phyloP scores from a whole-genome alignment of 2,329 filamentous ascomycete species.

The Zelopaecilomyces penicillatus region DNA sequence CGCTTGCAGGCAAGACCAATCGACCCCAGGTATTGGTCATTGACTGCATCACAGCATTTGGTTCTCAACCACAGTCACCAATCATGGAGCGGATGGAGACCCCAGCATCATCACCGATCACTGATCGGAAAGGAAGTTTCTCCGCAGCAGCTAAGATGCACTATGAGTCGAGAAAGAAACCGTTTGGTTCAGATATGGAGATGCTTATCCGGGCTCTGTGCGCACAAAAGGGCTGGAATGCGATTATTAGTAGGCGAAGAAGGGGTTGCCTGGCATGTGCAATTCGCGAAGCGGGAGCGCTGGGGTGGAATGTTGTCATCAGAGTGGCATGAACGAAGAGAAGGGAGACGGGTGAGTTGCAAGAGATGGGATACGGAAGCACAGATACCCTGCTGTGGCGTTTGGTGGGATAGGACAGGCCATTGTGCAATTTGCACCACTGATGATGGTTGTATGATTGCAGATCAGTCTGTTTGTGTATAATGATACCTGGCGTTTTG shows the following conservation, averaged over 20 bases:
- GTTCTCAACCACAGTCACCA: slow-evolving; percentile 39
- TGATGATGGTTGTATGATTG: too few relatives aligned
- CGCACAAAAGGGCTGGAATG: slow-evolving; percentile 66
- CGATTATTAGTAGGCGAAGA: slow-evolving; percentile 57
- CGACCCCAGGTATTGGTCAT: slow-evolving; percentile 45
- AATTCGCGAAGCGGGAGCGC: slow-evolving; percentile 63
- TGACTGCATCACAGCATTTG: slow-evolving; percentile 53
- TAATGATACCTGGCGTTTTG: too few relatives aligned
- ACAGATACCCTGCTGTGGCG: too few relatives aligned
- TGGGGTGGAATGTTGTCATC: slow-evolving; percentile 62
- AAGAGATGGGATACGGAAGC: too few relatives aligned
- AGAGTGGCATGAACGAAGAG: slow-evolving; percentile 38
- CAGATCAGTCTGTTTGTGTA: too few relatives aligned
- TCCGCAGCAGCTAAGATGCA: slow-evolving; percentile 44
- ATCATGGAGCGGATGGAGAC: slow-evolving; percentile 29
- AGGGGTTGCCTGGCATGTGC: slow-evolving; percentile 67
- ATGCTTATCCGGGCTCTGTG: slow-evolving; percentile 65
- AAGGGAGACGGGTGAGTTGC: background rate
- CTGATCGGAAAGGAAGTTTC: slow-evolving; percentile 29
- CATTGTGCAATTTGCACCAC: too few relatives aligned
- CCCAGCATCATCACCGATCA: slow-evolving; percentile 17
- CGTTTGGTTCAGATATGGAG: slow-evolving; percentile 58
- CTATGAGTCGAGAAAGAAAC: slow-evolving; percentile 46
- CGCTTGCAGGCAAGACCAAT: slow-evolving; percentile 22
- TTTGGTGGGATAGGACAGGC: too few relatives aligned